Base-by-base conservation (phyloP, 495 filamentous ascomycete species). In the Daldinia decipiens region DNA sequence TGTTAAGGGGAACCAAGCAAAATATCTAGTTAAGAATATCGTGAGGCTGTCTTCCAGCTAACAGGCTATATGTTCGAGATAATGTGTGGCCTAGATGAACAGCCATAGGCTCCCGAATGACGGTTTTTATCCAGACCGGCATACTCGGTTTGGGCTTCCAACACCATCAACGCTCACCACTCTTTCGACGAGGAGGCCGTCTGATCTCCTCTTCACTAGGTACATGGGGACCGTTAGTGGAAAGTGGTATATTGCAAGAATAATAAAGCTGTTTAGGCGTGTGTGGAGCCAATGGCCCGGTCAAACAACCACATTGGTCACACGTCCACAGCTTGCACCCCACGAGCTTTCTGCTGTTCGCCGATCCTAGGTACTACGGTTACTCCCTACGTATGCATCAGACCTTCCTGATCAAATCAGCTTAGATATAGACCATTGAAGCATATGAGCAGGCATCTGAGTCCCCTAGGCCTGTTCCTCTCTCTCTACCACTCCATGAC, bases 171-270 rank as follows among this genome's bases (percentile, higher is more conserved):
- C 65, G 32, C 65, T 62, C 70, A 73, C 65, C 61, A 61, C 65
- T 65, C 52, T 79, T 51, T 83, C 81, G 80, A 91, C 87, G 70
- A 94, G 80, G 26, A 81, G 79, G 64, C 80, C 73, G 63, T 70
- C 62, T 60, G 39, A 78, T 80, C 55, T 81, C 75, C 61, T 75
- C 73, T 71, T 78, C 78, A 68, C 57, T 70, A 74, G 58, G 71
- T 70, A 74, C 71, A 70, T 67, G 62, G 53, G 70, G 71, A 71
- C 70, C 59, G 52, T 74, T 72, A 73, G 70, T 72, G 68, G 70
- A 58, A 76, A 70, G 70, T 76, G 75, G 75, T 71, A 76, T 75
- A 68, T 74, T 63, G 73, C 64, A 71, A 70, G 60, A 75, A 75
- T 67, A 69, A 73, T 75, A 72, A 73, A 75, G 67, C 63, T 75